phyloP scores from a whole-genome alignment of 306 rosid genomes.

The Gastrolobium bilobum region DNA sequence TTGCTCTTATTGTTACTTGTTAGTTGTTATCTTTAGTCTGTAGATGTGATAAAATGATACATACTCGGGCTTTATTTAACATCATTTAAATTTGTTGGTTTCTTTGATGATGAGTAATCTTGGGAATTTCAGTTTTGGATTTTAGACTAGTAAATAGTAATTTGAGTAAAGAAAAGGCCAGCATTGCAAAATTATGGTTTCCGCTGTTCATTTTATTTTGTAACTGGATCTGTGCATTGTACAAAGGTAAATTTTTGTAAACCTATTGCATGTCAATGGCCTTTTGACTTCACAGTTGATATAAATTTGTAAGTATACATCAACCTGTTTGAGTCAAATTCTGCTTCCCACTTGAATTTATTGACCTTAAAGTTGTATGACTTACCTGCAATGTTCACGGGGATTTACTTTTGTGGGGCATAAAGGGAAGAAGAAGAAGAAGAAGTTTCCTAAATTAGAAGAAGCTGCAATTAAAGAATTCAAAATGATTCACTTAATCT shows the following conservation, averaged over 20 bases:
- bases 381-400: not conserved
- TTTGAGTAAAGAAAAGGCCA: not conserved
- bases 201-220: not conserved
- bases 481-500: not conserved
- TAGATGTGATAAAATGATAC: not conserved
- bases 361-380: not conserved
- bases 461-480: not conserved
- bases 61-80: not conserved
- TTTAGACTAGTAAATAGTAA: not conserved
- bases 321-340: not conserved
- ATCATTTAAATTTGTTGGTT: not conserved
- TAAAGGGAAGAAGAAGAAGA: not conserved
- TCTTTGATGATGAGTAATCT: not conserved
- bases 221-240: not conserved
- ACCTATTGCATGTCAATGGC: not conserved
- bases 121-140: not conserved
- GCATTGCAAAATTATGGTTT: not conserved
- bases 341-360: not conserved
- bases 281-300: not conserved
- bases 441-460: not conserved
- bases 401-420: not conserved
- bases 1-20: constrained; percentile 4
- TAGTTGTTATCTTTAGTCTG: not conserved
- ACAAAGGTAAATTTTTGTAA: not conserved
- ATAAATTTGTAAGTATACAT: not conserved